These are phyloP conservation scores for Coemansia sp. DNA, from an alignment of 192 early-diverging fungal genomes.

Conservation along the genomic window DNA sequence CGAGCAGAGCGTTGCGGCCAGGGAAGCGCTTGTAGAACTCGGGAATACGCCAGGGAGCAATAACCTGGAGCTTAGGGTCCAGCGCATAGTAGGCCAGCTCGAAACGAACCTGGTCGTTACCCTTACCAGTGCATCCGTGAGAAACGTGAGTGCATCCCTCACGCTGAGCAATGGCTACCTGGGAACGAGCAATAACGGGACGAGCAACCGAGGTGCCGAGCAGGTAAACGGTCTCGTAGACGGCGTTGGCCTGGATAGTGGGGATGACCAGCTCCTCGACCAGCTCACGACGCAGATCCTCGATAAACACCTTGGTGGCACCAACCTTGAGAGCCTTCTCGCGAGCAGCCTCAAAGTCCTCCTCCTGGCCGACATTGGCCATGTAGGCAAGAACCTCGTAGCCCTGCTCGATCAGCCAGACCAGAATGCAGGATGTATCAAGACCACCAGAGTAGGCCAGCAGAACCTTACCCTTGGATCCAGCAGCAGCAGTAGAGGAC, in stretches of 20 bases:
- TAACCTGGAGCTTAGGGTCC: constrained; percentile 89
- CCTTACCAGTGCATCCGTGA: constrained; percentile 99
- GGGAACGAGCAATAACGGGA: constrained; percentile 85
- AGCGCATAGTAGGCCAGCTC: constrained; percentile 98
- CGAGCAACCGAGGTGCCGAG: constrained; percentile 97
- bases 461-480: constrained; percentile 79
- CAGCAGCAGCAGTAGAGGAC: constrained; percentile 44
- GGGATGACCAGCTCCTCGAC: constrained; percentile 92
- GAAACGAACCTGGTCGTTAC: constrained; percentile 99
- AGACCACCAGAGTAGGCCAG: constrained; percentile 98
- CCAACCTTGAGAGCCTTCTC: constrained; percentile 91
- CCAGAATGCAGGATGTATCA: constrained; percentile 99
- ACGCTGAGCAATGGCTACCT: constrained; percentile 88
- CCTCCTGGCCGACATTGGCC: constrained; percentile 98
- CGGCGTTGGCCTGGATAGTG: constrained; percentile 89
- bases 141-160: constrained; percentile 96
- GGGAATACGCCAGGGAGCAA: constrained; percentile 96
- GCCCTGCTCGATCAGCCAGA: constrained; percentile 96
- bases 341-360: constrained; percentile 94
- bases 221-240: constrained; percentile 95
- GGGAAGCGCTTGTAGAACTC: constrained; percentile 95
- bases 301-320: constrained; percentile 91
- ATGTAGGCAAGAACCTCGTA: constrained; percentile 97
- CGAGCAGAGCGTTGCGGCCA: constrained; percentile 87
- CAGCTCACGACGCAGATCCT: constrained; percentile 93